Base-by-base conservation (phyloP, 2,329 filamentous ascomycete genomes). In the Pseudogymnoascus destructans region DNA sequence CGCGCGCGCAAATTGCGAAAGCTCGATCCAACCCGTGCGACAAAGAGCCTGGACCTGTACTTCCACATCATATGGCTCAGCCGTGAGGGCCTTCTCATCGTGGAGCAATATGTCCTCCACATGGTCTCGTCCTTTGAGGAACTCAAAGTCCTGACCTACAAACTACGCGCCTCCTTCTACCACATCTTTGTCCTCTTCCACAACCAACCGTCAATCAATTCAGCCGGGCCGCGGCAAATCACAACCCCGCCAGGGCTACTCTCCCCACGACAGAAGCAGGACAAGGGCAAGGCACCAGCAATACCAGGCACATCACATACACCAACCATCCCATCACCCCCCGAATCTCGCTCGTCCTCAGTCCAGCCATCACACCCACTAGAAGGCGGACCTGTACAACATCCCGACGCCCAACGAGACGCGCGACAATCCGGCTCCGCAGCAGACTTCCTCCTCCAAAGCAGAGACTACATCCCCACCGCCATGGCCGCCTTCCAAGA, bases 131-230 rank as follows among this genome's bases (percentile, higher is more conserved):
- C 81, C 66, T 89, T 84, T 72, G 82, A 77, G 67, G 91, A 95
- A 70, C 82, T 95, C 59, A 91, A 90, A 67, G 91, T 97, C 46
- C 79, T 98, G 62, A 85, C 88, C 17, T 89, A 89, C 70, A 98
- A 97, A 72, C 79, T 98, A 11, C 85, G 89, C 61, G 93, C 93
- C 13, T 95, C 89, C 17, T 95, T 97, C 69, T 93, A 95, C 66
- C 92, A 98, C 73, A 89, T 98, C 64, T 95, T 95, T 70, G 93
- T 95, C 58, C 79, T 97, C 10, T 97, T 96, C 69, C 89, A 96
- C 74, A 96, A 96, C 72, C 83, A 89, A 57, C 92, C 92, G 0
- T 79, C 86, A 0, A 80, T 95, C 49, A 64, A 35, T 67, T 21
- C 64, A 63, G 59, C 42, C 59, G 6, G 38, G 57, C 60, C 66